A percentile compares a stretch with the other conserved stretches of the same genome.
Conservation (phyloP, 1,284 basidiomycete species). For the Mrakiaceae sp. region DNA sequence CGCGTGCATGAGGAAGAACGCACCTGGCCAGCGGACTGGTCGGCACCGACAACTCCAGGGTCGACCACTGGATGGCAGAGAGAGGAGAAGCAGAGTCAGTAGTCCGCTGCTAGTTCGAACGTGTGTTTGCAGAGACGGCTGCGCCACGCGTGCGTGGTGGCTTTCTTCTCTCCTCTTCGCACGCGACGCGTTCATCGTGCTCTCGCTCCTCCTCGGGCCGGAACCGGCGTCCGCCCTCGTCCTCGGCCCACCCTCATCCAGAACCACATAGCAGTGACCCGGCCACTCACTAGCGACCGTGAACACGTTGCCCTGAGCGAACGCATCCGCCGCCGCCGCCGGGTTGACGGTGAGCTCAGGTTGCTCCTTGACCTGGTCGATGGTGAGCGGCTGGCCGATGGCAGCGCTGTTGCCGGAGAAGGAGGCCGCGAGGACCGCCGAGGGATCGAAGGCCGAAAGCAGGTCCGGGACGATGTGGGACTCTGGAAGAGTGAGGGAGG, state of each 20-base stretch:
- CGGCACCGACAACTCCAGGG: constrained; percentile 10
- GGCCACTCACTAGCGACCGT: constrained; percentile 7
- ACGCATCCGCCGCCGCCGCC: not conserved
- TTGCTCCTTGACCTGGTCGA: constrained; percentile 28
- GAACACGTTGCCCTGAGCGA: constrained; percentile 5
- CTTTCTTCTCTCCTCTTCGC: no score
- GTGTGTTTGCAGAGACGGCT: no score
- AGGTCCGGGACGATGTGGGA: constrained; percentile 46
- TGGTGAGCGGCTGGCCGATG: constrained; percentile 44
- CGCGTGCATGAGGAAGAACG: not conserved
- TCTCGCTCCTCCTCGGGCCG: no score
- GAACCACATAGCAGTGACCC: not conserved
- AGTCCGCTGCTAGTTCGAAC: no score
- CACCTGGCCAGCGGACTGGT: constrained; percentile 13
- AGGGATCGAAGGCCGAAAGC: constrained; percentile 45
- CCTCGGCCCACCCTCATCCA: no score
- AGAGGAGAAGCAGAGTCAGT: no score
- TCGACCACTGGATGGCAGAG: constrained; percentile 6
- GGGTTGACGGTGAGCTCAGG: constrained; percentile 8
- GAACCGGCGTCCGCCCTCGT: no score
- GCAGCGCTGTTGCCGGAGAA: constrained; percentile 41
- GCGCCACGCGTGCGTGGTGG: no score
- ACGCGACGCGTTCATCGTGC: no score
- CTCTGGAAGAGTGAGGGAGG: not conserved
- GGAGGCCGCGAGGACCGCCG: constrained; percentile 42